Conservation (phyloP, 305 asterid species). For the Fraxinus floribunda region DNA sequence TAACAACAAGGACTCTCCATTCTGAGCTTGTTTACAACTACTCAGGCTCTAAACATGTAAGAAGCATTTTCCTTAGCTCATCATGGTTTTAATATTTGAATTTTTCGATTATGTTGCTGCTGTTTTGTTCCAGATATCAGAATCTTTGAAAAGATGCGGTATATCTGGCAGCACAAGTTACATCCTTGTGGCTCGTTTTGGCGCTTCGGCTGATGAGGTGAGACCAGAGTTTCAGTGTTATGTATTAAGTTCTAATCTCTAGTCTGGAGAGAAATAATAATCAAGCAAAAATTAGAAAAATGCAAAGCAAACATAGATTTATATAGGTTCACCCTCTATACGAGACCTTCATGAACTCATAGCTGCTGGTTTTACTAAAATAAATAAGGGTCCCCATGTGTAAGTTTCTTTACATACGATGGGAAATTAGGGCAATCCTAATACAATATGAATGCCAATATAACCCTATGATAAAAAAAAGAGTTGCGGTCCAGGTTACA, state of each 20-base stretch:
- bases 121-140: slow-evolving; percentile 57
- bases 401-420: not conserved
- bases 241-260: not conserved
- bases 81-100: not conserved
- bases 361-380: not conserved
- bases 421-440: not conserved
- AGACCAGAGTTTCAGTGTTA: slow-evolving; percentile 15
- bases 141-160: slow-evolving; percentile 85
- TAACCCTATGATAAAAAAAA: not conserved
- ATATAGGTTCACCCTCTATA: not conserved
- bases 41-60: slow-evolving; percentile 92
- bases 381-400: not conserved
- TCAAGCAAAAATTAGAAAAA: not conserved
- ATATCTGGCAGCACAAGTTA: slow-evolving; percentile 74
- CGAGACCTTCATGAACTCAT: not conserved
- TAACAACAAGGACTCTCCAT: slow-evolving; percentile 73
- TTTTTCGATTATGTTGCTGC: not conserved
- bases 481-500: not conserved
- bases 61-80: slow-evolving; percentile 14
- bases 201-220: slow-evolving; percentile 78
- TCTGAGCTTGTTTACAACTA: slow-evolving; percentile 93
- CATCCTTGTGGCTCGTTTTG: slow-evolving; percentile 79
- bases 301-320: not conserved
- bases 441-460: not conserved
- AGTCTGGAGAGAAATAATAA: not conserved